Conservation (phyloP, 208 protist species). For the Leishmania tarentolae region DNA sequence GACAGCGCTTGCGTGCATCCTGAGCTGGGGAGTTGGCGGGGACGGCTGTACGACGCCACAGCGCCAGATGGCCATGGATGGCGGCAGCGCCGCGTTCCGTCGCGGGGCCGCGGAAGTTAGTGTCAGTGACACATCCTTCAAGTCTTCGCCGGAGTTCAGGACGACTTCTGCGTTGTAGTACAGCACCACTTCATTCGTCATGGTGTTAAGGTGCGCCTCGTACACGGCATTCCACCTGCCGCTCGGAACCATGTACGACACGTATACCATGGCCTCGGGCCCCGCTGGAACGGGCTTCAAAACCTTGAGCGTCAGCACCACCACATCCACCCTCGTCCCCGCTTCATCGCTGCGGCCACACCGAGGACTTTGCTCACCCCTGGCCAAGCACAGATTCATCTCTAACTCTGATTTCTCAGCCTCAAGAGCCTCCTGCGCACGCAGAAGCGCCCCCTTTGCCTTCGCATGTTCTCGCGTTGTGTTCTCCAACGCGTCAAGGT, state of each 20-base stretch:
- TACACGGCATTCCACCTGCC: constrained; percentile 24
- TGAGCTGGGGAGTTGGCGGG: background rate
- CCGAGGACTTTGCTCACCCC: background rate
- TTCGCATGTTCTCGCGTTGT: constrained; percentile 12
- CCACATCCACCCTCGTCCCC: constrained; percentile 6
- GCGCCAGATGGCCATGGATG: constrained; percentile 25
- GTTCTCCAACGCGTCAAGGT: constrained; percentile 19
- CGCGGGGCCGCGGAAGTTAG: constrained; percentile 20
- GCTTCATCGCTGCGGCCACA: background rate
- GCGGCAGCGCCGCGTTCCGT: constrained; percentile 24
- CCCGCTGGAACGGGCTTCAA: constrained; percentile 20
- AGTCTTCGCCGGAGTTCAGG: constrained; percentile 20
- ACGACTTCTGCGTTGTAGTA: constrained; percentile 33
- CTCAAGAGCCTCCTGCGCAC: constrained; percentile 13
- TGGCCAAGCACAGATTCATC: background rate
- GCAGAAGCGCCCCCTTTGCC: constrained; percentile 15
- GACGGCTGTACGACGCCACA: constrained; percentile 17
- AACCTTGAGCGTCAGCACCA: constrained; percentile 30
- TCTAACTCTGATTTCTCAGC: constrained; percentile 8
- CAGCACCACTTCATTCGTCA: constrained; percentile 26
- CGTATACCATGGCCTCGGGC: constrained; percentile 27
- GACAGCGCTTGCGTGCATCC: background rate
- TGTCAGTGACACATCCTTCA: constrained; percentile 25
- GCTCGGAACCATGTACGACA: constrained; percentile 23
- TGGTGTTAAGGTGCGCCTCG: constrained; percentile 27